Evolutionary conservation across 495 filamentous ascomycete species (phyloP), one percentile per base, ranked within the genome.

Genomic region (Hapsidospora chrysogenum): DNA sequence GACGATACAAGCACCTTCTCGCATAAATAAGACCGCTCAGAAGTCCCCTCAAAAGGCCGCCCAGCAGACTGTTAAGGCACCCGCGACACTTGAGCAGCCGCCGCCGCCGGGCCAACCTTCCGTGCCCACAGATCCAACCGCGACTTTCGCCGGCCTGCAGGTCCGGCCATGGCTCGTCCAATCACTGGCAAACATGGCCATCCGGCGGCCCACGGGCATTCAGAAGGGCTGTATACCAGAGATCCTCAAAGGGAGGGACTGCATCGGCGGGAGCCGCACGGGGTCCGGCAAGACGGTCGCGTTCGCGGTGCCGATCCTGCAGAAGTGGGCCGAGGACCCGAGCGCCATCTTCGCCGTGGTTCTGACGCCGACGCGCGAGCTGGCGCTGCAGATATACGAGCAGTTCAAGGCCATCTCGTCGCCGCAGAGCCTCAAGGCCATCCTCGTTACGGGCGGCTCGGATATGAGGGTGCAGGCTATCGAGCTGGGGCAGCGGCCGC

Each of bases 201-300:
- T 97, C 51, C 78, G 74, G 39, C 63, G 76, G 31, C 89, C 89
- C 0, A 96, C 89, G 0, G 76, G 76, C 36, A 96, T 97, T 60
- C 89, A 97, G 44, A 79, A 76, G 42, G 79, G 74, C 33, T 92
- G 80, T 55, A 95, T 97, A 48, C 84, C 83, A 14, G 76, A 80
- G 45, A 93, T 96, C 29, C 51, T 97, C 35, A 74, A 83, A 48
- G 89, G 89, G 3, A 68, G 78, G 42, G 84, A 96, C 56, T 93
- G 85, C 44, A 93, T 97, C 44, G 89, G 92, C 44, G 84, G 85
- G 13, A 92, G 83, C 45, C 68, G 81, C 37, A 97, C 89, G 3
- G 89, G 89, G 58, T 94, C 87, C n/a, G 89, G 89, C 51, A 97
- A 97, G 62, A 97, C 89, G n/a, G 74, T 94, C 28, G 86, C 89